Base-by-base conservation (phyloP, 2,329 filamentous ascomycete genomes). In the Coniochaeta hoffmannii region DNA sequence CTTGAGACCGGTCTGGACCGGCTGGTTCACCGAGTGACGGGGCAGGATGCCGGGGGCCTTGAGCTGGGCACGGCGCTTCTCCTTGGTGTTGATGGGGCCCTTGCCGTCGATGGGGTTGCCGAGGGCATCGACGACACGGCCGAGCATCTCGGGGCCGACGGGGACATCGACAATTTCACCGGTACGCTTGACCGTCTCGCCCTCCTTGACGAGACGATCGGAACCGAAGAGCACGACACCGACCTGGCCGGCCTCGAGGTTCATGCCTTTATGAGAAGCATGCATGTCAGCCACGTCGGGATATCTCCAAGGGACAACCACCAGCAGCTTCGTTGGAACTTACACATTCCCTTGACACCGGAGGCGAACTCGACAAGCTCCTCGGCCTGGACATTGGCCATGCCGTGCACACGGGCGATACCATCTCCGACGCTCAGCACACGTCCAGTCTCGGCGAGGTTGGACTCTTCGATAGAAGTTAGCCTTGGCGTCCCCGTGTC, bases 181-280 rank as follows among this genome's bases (percentile, higher is more conserved):
- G 70, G 94, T 99, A 87, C 94, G 93, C 89, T 96, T 97, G 79
- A 99, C 94, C 65, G 89, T 93, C 85, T 99, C 93, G 73, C 94
- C 94, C 81, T 99, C 94, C 85, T 90, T 94, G 86, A 99, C 94
- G 70, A 97, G 85, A 92, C 94, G 92, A 82, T 99, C 94, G 73
- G 94, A 97, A 87, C 94, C 94, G 86, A 99, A 99, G 73, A 99
- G 86, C 86, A 99, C 94, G 72, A 99, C 92, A 96, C 94, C 94
- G 81, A 99, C 94, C 81, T 97, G 94, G 77, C 94, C 94, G 78
- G 94, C 94, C 83, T 99, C 94, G 80, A 99, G 87, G 89, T 99
- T 99, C 93, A 99, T 97, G 90, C 93, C 97, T 99, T n/a, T n/a
- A n/a, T n/a, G n/a, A n/a, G n/a, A n/a, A n/a, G n/a, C 30, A 32